Base-by-base conservation (phyloP, 306 rosid species). In the Trifolium fragiferum region DNA sequence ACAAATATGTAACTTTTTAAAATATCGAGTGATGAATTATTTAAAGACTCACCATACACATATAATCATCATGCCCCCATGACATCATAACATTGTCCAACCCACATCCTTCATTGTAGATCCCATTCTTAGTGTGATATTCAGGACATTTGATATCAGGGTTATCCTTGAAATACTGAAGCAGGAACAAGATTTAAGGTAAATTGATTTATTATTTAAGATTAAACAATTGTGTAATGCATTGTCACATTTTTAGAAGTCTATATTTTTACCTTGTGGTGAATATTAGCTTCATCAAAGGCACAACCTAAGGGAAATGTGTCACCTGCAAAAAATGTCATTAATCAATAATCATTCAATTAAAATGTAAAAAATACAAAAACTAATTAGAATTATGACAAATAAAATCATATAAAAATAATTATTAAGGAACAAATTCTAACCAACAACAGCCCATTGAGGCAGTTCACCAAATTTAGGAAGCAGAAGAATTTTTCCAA, bases 21-120 rank as follows among this genome's bases (percentile, higher is more conserved):
- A 54, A 18, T 30, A 38, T 46, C 0, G 3, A 0, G 43, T 9
- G 3, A 30, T 4, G 21, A 2, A 9, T 9, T 3, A 60, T 15
- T 16, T 19, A 25, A 5, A 13, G 10, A 78, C 80, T 60, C 20
- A 85, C 89, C 84, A 80, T 3, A 81, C 71, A 80, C 89, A 85
- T 85, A 5, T 85, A 82, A 18, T 80, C 86, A 51, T 85, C 89
- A 66, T 85, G 89, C n/a, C 89, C 89, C 84, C 84, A 85, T 43
- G 89, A 74, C 85, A 82, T 77, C 23, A 66, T 41, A 0, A 82
- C 79, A 3, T 82, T 85, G 69, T 80, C 67, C 7, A 85, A 61
- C 47, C 89, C 89, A 80, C 84, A 77, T 19, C 72, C 80, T 68
- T 82, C 74, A 0, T 19, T 44, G 74, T 85, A 85, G 54, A 82